Base-by-base conservation (phyloP, 2,329 filamentous ascomycete species). In the Furcasterigmium sp. region DNA sequence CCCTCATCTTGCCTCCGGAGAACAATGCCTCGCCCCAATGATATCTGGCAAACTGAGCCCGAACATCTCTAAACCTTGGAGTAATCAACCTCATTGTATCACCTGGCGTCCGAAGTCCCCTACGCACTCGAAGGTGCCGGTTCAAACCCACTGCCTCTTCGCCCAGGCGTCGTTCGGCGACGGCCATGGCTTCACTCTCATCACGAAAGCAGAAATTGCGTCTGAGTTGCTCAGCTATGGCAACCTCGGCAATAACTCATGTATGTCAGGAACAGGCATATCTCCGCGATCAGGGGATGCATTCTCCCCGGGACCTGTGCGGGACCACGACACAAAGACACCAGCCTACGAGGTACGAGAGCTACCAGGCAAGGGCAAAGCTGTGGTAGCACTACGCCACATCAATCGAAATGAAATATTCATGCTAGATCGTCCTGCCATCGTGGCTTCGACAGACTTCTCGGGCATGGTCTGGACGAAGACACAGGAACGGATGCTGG, bases 361-460 rank as follows among this genome's bases (percentile, higher is more conserved):
- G 5, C 45, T 58, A 1, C 49, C 53, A 2, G 56, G 55, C 1
- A 59, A 58, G 32, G 61, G 60, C 2, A 49, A 52, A 20, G 61
- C 60, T 14, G 56, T 58, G 4, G 25, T 63, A n/a, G 60, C 61
- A 5, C 52, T 47, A 5, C 53, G 56, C 13, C 48, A 43, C n/a
- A 62, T 64, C 36, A 39, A 34, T 1, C 49, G 51, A 40, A 58
- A 56, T 21, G 57, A 61, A 42, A 52, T 60, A 5, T 48, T 62
- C 19, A 56, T 64, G 55, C 48, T 53, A 2, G 49, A 55, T 30
- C 49, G 56, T 20, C 60, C 60, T 3, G 51, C 54, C 11, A 30
- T 63, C n/a, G 42, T 56, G 15, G 49, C 54, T 41, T 57, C 57
- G 37, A 44, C 34, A 3, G 48, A 50, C 23, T 34, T 54, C 14